These are phyloP conservation scores for Notholithocarpus densiflorus DNA, from an alignment of 306 rosid genomes.

Conservation along the genomic window DNA sequence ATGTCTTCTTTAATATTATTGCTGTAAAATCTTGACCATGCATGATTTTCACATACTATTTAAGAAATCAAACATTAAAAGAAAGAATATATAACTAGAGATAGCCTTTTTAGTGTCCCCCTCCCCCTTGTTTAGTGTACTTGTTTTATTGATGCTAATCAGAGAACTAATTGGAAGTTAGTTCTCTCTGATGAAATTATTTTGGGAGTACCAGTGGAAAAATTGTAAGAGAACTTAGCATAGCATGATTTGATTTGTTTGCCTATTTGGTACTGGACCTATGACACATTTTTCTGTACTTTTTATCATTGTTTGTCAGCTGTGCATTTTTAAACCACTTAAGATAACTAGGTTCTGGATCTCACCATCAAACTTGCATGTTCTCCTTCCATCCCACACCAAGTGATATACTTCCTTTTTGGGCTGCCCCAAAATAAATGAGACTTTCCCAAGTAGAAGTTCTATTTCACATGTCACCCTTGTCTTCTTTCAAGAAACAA, in stretches of 20 bases:
- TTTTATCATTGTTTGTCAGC: not conserved
- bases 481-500: no score
- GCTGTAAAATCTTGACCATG: not conserved
- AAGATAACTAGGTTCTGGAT: not conserved
- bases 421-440: no score
- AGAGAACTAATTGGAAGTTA: not conserved
- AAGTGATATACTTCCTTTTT: no score
- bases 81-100: not conserved
- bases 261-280: not conserved
- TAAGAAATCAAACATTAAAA: not conserved
- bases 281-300: not conserved
- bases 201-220: not conserved
- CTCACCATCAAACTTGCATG: not conserved
- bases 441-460: no score
- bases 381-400: no score
- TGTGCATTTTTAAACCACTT: not conserved
- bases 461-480: no score
- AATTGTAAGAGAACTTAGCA: not conserved
- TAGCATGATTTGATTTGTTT: not conserved
- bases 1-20: conserved; percentile 11
- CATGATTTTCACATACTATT: not conserved
- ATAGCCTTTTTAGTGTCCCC: not conserved
- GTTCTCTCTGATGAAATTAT: not conserved
- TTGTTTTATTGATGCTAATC: not conserved
- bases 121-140: not conserved